Percentiles rank a stretch among this genome's conserved stretches.
These are phyloP conservation scores for Fennellomyces sp. DNA, from an alignment of 371 early-diverging fungal genomes.

Conservation along the genomic window DNA sequence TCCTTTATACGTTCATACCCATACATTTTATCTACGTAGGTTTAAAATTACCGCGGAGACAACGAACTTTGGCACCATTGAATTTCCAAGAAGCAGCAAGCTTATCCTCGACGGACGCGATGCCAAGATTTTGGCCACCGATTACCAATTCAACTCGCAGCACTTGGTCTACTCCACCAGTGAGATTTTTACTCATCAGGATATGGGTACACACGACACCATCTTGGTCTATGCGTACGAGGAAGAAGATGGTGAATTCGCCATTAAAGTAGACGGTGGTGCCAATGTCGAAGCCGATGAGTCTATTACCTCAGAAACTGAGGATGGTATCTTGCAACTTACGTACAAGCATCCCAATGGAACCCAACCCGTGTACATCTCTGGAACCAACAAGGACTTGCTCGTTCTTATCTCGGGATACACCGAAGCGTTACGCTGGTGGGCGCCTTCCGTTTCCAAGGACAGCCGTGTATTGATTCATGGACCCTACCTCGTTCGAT, in stretches of 20 bases:
- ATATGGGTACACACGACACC: slow-evolving; percentile 14
- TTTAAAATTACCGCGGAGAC: slow-evolving; percentile 16
- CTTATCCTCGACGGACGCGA: slow-evolving; percentile 24
- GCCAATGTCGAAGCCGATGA: slow-evolving; percentile 2
- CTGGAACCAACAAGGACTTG: slow-evolving; percentile 6
- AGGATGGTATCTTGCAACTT: slow-evolving; percentile 12
- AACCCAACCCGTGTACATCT: slow-evolving; percentile 7
- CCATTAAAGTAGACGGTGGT: slow-evolving; percentile 9
- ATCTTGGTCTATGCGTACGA: slow-evolving; percentile 21
- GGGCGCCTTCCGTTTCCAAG: slow-evolving; percentile 14
- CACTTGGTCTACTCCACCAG: slow-evolving; percentile 27
- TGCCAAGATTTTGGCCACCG: slow-evolving; percentile 23
- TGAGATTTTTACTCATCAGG: slow-evolving; percentile 23
- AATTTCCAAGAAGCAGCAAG: slow-evolving; percentile 11
- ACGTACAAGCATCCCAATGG: slow-evolving; percentile 23
- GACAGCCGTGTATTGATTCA: slow-evolving; percentile 16
- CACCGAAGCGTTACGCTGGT: slow-evolving; percentile 13
- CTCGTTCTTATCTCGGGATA: slow-evolving; percentile 19
- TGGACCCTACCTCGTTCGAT: slow-evolving; percentile 28
- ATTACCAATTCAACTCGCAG: slow-evolving; percentile 25
- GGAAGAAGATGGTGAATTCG: slow-evolving; percentile 24
- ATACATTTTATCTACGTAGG: not conserved
- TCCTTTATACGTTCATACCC: not conserved
- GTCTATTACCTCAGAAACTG: not conserved
- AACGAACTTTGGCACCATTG: slow-evolving; percentile 9